phyloP scores from a whole-genome alignment of 202 grass and related monocot species.

The Zoysia matrella region DNA sequence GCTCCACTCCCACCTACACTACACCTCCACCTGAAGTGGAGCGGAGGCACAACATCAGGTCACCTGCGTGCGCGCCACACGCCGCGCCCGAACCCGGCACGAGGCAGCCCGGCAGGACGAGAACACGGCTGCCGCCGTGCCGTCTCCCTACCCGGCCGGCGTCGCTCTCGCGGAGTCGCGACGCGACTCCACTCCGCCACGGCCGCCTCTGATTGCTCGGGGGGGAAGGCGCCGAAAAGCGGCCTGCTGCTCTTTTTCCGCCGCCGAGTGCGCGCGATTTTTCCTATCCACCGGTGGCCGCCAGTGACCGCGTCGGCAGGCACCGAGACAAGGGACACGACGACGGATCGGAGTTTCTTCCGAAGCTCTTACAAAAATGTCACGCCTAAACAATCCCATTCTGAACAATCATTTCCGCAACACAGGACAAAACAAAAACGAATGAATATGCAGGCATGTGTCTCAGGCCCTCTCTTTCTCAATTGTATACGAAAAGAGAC shows the following conservation, averaged over 20 bases:
- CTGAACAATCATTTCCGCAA: neutral
- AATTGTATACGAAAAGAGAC: neutral
- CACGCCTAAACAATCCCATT: neutral
- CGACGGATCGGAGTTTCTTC: neutral
- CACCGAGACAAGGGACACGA: neutral
- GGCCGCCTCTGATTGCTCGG: constrained; percentile 14
- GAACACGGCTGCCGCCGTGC: too few relatives aligned
- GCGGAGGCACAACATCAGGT: too few relatives aligned
- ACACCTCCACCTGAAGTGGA: too few relatives aligned
- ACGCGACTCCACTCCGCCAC: neutral
- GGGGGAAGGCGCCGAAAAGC: constrained; percentile 4
- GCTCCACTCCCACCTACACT: too few relatives aligned
- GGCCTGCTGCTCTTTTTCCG: neutral
- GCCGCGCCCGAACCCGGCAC: too few relatives aligned
- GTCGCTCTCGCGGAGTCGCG: neutral
- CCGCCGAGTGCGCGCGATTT: constrained; percentile 16
- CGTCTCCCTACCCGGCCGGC: neutral
- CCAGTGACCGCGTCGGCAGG: neutral
- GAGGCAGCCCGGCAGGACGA: too few relatives aligned
- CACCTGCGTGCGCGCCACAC: neutral
- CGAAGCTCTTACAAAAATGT: neutral
- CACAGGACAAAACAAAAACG: neutral
- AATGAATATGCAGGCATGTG: neutral
- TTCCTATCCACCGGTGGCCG: neutral
- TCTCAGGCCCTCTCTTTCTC: neutral